phyloP scores from a whole-genome alignment of 768 basidiomycete genomes.

The Grammothele lineata region DNA sequence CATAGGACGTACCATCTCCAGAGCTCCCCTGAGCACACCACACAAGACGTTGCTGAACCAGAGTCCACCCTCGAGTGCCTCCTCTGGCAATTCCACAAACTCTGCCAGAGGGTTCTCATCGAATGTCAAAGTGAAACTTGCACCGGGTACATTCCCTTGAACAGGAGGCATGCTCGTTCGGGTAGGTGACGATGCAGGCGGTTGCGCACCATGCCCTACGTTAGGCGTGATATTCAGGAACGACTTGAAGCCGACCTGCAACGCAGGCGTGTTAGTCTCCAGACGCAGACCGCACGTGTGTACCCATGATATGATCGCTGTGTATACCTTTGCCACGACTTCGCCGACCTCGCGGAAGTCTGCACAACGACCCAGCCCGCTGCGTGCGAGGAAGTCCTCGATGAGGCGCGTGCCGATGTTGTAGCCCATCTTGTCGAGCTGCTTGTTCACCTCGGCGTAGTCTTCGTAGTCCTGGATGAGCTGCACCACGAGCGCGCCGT shows the following conservation, averaged over 20 bases:
- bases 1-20: constrained; percentile 79
- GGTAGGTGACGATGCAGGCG: constrained; percentile 44
- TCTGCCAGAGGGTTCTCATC: constrained; percentile 97
- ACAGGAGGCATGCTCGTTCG: constrained; percentile 27
- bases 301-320: neutral
- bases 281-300: neutral
- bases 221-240: constrained; percentile 90
- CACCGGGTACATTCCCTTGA: constrained; percentile 40
- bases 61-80: constrained; percentile 85
- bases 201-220: constrained; percentile 64
- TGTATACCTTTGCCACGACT: constrained; percentile 83
- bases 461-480: constrained; percentile 99
- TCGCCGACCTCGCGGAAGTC: constrained; percentile 96
- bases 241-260: constrained; percentile 94
- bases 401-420: constrained; percentile 95
- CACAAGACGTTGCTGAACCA: constrained; percentile 98
- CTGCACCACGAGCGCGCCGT: constrained; percentile 96
- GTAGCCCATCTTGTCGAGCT: constrained; percentile 99
- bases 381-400: constrained; percentile 95
- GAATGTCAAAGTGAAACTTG: constrained; percentile 77
- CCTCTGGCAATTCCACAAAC: constrained; percentile 95
- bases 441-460: constrained; percentile 91
- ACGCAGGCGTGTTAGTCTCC: neutral
- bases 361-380: constrained; percentile 83
- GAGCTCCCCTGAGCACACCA: constrained; percentile 85